Evolutionary conservation across 1,284 basidiomycete genomes (phyloP).

Genomic region (Leccinum pseudoinsigne): DNA sequence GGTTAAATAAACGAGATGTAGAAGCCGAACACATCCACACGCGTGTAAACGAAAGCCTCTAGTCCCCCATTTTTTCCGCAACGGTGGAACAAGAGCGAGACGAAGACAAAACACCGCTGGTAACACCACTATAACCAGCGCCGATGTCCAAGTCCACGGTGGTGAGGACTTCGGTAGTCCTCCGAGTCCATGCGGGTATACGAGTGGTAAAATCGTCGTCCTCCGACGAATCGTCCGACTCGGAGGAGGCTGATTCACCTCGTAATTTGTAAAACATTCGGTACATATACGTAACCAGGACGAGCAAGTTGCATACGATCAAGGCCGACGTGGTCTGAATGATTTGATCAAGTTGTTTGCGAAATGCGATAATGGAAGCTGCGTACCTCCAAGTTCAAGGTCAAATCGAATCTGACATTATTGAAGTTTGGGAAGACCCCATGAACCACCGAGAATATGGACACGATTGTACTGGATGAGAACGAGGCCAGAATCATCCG

Average conservation of each 20-base stretch:
- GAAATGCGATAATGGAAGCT: neutral
- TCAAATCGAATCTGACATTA: neutral
- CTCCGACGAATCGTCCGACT: neutral
- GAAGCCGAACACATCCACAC: neutral
- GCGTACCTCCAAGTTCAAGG: neutral
- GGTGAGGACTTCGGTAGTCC: neutral
- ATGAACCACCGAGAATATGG: neutral
- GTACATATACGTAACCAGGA: neutral
- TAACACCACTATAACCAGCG: neutral
- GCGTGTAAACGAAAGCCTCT: neutral
- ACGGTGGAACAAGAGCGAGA: neutral
- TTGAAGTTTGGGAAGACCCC: neutral
- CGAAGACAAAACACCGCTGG: neutral
- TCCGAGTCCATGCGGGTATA: neutral
- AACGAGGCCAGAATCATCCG: neutral
- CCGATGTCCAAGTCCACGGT: neutral
- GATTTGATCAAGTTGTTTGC: neutral
- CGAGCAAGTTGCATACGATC: neutral
- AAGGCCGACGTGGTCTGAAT: neutral
- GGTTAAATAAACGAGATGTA: neutral
- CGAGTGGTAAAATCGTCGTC: neutral
- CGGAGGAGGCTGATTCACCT: neutral
- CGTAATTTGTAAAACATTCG: neutral
- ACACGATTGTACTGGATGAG: neutral
- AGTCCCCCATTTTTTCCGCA: neutral